Percentiles rank a stretch among this genome's conserved stretches.
Conservation (phyloP, 1,284 basidiomycete genomes). For the Rhodotorula sp. region DNA sequence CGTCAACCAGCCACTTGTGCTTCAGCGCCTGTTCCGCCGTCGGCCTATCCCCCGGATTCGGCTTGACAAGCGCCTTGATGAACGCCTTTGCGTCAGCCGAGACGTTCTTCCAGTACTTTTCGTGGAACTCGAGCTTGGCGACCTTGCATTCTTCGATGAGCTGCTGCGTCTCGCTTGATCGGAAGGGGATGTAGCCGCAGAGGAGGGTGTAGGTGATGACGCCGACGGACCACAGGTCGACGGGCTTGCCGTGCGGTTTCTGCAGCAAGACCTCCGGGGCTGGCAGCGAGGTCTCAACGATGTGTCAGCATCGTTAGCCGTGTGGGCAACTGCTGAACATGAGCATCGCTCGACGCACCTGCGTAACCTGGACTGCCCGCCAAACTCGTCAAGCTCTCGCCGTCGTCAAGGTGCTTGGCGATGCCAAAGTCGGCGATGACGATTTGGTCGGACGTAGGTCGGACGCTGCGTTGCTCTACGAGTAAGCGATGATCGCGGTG, state of each 20-base stretch:
- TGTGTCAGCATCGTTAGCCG: too few species aligned
- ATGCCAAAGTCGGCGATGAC: conserved; percentile 98
- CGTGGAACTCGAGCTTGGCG: conserved; percentile 84
- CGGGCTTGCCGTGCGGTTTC: conserved; percentile 81
- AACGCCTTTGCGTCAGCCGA: conserved; percentile 79
- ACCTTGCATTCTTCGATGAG: conserved; percentile 77
- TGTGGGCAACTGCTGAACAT: too few species aligned
- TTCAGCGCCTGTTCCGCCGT: conserved; percentile 71
- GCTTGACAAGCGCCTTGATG: conserved; percentile 68
- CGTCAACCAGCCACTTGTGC: conserved; percentile 50
- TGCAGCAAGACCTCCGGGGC: conserved; percentile 72
- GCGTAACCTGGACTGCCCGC: conserved; percentile 93
- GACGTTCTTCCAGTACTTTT: conserved; percentile 90
- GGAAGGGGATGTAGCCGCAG: conserved; percentile 86
- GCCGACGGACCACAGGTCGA: conserved; percentile 91
- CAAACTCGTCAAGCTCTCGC: conserved; percentile 73
- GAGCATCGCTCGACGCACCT: conserved; percentile 48
- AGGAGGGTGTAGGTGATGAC: conserved; percentile 80
- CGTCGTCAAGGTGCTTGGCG: conserved; percentile 78
- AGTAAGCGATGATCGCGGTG: too few species aligned
- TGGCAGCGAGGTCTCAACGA: background rate
- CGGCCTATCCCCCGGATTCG: conserved; percentile 68
- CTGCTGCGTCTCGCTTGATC: conserved; percentile 72
- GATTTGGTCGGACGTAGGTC: conserved; percentile 58
- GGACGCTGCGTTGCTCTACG: conserved; percentile 57